Conservation (phyloP, 164 flowering plant genomes). For the Macadamia integrifolia region DNA sequence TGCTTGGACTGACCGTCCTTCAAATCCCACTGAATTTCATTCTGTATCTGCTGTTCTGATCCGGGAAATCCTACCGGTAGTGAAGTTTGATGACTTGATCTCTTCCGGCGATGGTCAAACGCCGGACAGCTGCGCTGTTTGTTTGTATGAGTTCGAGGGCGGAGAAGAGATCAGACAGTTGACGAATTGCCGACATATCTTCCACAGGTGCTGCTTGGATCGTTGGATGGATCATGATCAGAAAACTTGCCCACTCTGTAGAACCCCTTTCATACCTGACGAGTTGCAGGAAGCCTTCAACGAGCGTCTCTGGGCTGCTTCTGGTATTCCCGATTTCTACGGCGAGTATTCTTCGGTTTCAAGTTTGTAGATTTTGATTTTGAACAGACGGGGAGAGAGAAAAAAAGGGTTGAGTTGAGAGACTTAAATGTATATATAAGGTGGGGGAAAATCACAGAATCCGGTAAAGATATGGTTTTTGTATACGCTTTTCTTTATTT, state of each 20-base stretch:
- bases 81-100: constrained; percentile 40
- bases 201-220: constrained; percentile 74
- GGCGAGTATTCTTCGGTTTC: constrained; percentile 33
- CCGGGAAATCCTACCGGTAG: constrained; percentile 73
- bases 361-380: constrained; percentile 4
- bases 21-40: constrained; percentile 27
- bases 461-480: constrained; percentile 12
- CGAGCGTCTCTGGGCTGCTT: constrained; percentile 74
- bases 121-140: constrained; percentile 78
- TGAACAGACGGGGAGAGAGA: neutral
- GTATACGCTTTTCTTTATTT: constrained; percentile 7
- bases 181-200: constrained; percentile 71
- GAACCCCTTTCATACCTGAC: constrained; percentile 59
- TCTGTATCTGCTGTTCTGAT: constrained; percentile 57
- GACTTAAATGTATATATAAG: neutral
- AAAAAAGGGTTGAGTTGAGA: neutral
- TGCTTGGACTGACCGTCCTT: constrained; percentile 15
- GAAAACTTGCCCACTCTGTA: constrained; percentile 84
- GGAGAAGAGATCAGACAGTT: constrained; percentile 69
- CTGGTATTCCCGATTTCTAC: constrained; percentile 43
- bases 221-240: constrained; percentile 91
- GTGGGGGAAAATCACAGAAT: neutral
- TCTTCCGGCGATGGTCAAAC: constrained; percentile 11
- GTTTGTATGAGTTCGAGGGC: constrained; percentile 64
- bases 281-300: constrained; percentile 53